Evolutionary conservation across 768 basidiomycete genomes (phyloP).

Genomic region (Leucocoprinus birnbaumii): DNA sequence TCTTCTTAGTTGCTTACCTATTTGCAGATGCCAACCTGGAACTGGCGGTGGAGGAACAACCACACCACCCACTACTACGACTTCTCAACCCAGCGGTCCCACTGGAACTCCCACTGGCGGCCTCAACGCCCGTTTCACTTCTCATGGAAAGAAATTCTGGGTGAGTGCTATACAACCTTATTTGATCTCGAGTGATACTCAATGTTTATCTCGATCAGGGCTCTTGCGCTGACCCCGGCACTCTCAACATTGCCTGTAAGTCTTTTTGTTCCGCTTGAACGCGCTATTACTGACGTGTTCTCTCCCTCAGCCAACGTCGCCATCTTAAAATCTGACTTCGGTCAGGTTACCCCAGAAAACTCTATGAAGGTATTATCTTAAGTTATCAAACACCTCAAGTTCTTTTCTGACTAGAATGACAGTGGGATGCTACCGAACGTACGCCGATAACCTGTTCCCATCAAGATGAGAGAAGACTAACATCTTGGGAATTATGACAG

Average conservation of each 20-base stretch:
- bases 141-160: slow-evolving; percentile 30
- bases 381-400: not conserved
- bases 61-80: not conserved
- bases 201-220: too few species aligned
- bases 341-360: slow-evolving; percentile 38
- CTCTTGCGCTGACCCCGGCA: slow-evolving; percentile 24
- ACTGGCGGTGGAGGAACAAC: not conserved
- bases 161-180: slow-evolving; percentile 5
- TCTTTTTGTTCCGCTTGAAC: too few species aligned
- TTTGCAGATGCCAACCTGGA: slow-evolving; percentile 18
- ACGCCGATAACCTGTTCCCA: not conserved
- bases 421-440: slow-evolving; percentile 38
- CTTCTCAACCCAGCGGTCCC: slow-evolving; percentile 2
- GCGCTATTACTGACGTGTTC: too few species aligned
- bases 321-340: slow-evolving; percentile 31
- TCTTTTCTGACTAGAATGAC: not conserved
- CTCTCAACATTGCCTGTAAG: slow-evolving; percentile 24
- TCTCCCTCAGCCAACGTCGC: slow-evolving; percentile 28
- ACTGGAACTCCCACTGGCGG: slow-evolving; percentile 15
- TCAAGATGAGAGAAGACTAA: not conserved
- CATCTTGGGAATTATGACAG: slow-evolving; percentile 2
- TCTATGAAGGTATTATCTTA: slow-evolving; percentile 32
- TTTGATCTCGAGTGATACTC: too few species aligned
- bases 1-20: not conserved
- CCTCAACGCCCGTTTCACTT: slow-evolving; percentile 22